Evolutionary conservation across 768 basidiomycete genomes (phyloP).

Genomic region (Suillus weaverae): DNA sequence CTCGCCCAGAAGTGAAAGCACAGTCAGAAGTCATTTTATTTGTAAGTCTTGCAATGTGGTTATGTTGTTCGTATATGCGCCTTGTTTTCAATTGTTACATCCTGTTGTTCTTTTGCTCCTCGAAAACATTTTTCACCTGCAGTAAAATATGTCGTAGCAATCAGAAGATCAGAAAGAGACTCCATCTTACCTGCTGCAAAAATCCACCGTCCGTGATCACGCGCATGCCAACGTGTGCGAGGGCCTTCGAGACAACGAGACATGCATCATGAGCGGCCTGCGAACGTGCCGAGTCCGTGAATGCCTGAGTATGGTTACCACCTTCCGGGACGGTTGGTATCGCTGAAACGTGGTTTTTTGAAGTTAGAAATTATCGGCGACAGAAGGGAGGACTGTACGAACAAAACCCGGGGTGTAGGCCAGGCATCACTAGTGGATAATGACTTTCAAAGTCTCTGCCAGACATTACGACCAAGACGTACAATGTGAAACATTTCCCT

Average conservation of each 20-base stretch:
- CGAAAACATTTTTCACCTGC: conserved; percentile 51
- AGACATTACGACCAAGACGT: conserved; percentile 3
- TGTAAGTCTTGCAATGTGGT: not conserved
- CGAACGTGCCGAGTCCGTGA: conserved; percentile 63
- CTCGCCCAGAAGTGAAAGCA: not conserved
- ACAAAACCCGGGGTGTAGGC: conserved; percentile 71
- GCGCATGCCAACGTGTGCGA: conserved; percentile 69
- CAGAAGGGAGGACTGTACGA: conserved; percentile 11
- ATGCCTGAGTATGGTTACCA: conserved; percentile 76
- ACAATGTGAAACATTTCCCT: conserved; percentile 72
- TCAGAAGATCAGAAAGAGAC: not conserved
- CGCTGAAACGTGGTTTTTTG: conserved; percentile 39
- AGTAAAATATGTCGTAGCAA: not conserved
- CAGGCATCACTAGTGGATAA: conserved; percentile 50
- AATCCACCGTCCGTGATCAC: conserved; percentile 70
- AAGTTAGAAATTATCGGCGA: conserved; percentile 2
- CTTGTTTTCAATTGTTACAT: conserved; percentile 7
- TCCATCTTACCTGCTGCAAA: conserved; percentile 46
- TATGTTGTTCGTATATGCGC: not conserved
- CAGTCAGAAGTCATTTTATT: not conserved
- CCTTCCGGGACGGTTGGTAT: conserved; percentile 73
- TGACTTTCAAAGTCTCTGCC: not conserved
- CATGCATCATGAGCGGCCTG: conserved; percentile 63
- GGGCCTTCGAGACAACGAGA: conserved; percentile 65
- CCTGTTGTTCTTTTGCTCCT: conserved; percentile 40